Conservation (phyloP, 2,329 filamentous ascomycete genomes). For the Cylindrodendrum hubeiense region DNA sequence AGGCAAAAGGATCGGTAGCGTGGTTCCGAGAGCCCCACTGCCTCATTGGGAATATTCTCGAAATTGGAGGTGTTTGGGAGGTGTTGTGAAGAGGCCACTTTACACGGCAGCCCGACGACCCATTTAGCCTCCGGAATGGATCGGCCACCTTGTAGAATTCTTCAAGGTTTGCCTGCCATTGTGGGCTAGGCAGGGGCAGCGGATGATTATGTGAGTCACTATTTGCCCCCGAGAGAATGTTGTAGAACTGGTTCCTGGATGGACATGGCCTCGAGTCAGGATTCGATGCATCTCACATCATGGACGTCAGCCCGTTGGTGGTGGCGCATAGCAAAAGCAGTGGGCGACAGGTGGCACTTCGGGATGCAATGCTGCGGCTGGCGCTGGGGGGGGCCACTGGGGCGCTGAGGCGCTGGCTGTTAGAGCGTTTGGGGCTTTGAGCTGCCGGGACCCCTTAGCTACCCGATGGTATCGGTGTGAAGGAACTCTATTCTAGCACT, state of each 20-base stretch:
- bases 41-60: conserved; percentile 44
- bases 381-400: no score
- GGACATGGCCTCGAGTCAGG: not conserved
- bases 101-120: conserved; percentile 1
- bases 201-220: conserved; percentile 29
- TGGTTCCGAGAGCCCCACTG: conserved; percentile 37
- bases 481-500: conserved; percentile 26
- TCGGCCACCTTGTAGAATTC: not conserved
- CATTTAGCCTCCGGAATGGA: conserved; percentile 12
- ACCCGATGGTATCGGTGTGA: conserved; percentile 9
- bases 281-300: not conserved
- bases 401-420: conserved; percentile 10
- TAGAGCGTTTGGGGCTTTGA: conserved; percentile 21
- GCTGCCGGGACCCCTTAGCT: not conserved
- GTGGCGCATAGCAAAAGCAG: conserved; percentile 3
- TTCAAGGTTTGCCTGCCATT: conserved; percentile 6
- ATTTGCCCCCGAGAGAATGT: conserved; percentile 24
- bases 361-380: conserved; percentile 13
- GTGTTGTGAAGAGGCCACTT: conserved; percentile 36
- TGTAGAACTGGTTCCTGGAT: conserved; percentile 3
- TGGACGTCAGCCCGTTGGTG: not conserved
- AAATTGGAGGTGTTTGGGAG: conserved; percentile 22
- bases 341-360: conserved; percentile 11
- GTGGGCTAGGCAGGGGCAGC: conserved; percentile 7
- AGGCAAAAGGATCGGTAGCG: conserved; percentile 34